Conservation (phyloP, 495 filamentous ascomycete genomes). For the Neurospora africana region DNA sequence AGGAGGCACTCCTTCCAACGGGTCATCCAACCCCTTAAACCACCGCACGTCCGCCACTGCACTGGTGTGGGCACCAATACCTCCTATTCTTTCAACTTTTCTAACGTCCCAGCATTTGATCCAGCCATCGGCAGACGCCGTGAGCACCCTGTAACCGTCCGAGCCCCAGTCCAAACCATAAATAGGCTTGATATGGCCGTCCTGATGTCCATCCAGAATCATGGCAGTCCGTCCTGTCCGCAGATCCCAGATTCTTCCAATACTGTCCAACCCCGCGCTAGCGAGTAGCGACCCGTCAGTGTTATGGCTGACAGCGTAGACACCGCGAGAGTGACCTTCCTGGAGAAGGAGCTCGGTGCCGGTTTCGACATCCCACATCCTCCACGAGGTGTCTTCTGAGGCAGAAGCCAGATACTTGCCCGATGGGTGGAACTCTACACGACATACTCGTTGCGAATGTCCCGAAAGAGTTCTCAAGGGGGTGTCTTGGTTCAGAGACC, state of each 20-base stretch:
- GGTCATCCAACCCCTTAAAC: slow-evolving; percentile 74
- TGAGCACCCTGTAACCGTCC: slow-evolving; percentile 80
- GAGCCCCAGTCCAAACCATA: slow-evolving; percentile 85
- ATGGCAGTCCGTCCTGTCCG: slow-evolving; percentile 88
- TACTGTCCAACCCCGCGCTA: slow-evolving; percentile 84
- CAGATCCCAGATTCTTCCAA: slow-evolving; percentile 94
- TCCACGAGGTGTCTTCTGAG: slow-evolving; percentile 93
- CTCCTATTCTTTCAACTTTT: slow-evolving; percentile 69
- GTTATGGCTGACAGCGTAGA: slow-evolving; percentile 82
- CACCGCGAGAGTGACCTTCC: slow-evolving; percentile 89
- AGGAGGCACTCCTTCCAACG: slow-evolving; percentile 44
- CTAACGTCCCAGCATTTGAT: slow-evolving; percentile 96
- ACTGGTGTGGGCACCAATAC: slow-evolving; percentile 83
- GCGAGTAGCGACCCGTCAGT: slow-evolving; percentile 83
- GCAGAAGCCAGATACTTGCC: slow-evolving; percentile 86
- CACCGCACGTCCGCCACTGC: slow-evolving; percentile 88
- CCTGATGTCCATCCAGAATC: slow-evolving; percentile 73
- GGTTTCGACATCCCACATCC: slow-evolving; percentile 87
- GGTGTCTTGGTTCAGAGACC: slow-evolving; percentile 75
- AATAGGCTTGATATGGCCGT: slow-evolving; percentile 88
- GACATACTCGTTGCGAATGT: slow-evolving; percentile 76
- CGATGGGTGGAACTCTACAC: slow-evolving; percentile 90
- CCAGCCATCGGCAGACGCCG: slow-evolving; percentile 89
- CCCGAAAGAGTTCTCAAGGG: slow-evolving; percentile 77
- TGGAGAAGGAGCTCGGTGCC: slow-evolving; percentile 77